These are phyloP conservation scores for Astrephomene gubernaculifera DNA, from an alignment of 139 green algal species.

Conservation along the genomic window DNA sequence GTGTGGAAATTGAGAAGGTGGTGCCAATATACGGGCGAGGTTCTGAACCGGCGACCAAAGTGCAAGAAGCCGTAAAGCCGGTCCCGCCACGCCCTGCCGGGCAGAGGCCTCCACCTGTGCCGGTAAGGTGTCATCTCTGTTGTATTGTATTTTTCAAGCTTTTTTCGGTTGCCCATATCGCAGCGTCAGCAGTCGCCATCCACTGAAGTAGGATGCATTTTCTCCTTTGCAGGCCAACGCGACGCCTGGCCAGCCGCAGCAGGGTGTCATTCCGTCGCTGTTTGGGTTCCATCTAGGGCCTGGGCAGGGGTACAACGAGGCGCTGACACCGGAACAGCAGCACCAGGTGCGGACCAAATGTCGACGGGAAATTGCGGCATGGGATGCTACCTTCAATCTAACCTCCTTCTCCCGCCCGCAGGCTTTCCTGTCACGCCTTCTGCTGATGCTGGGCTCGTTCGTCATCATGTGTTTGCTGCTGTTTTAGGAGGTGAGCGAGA, in stretches of 20 bases:
- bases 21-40: constrained; percentile 90
- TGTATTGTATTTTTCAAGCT: not conserved
- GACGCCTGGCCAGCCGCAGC: constrained; percentile 48
- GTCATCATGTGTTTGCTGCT: constrained; percentile 95
- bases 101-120: constrained; percentile 12
- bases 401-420: constrained; percentile 24
- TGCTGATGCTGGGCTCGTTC: constrained; percentile 95
- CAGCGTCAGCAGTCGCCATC: too few relatives aligned
- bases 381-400: not conserved
- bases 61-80: constrained; percentile 27
- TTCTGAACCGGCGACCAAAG: constrained; percentile 59
- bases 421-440: constrained; percentile 79
- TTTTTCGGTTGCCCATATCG: not conserved
- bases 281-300: constrained; percentile 81
- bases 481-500: constrained; percentile 80
- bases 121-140: not conserved
- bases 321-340: constrained; percentile 91
- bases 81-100: constrained; percentile 37
- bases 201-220: too few relatives aligned
- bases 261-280: constrained; percentile 79
- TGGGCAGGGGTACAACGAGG: constrained; percentile 68
- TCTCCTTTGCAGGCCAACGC: too few relatives aligned
- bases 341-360: constrained; percentile 82
- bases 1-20: constrained; percentile 86
- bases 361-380: not conserved